A percentile compares a stretch with the other conserved stretches of the same genome.
phyloP scores from a whole-genome alignment of 2,329 filamentous ascomycete species.

The Colletotrichum costaricense region DNA sequence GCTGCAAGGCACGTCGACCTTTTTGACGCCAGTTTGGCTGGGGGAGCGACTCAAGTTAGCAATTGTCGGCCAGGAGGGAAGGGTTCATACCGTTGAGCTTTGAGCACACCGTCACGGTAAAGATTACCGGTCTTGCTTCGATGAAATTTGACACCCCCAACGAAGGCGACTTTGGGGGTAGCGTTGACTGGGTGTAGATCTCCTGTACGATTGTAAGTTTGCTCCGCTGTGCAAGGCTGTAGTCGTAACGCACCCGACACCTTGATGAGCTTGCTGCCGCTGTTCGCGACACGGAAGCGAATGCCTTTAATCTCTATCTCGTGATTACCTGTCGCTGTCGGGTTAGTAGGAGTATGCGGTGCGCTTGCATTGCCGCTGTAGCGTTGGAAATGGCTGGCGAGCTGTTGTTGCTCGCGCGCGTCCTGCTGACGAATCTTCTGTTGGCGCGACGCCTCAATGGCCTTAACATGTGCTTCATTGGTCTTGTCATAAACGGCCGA shows the following conservation, averaged over 20 bases:
- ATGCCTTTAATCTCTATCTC: slow-evolving; percentile 79
- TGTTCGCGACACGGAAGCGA: slow-evolving; percentile 77
- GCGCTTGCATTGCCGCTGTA: slow-evolving; percentile 36
- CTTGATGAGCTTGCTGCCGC: slow-evolving; percentile 85
- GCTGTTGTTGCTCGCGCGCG: slow-evolving; percentile 68
- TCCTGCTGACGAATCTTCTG: slow-evolving; percentile 66
- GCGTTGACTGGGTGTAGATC: slow-evolving; percentile 70
- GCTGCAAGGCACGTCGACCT: slow-evolving; percentile 80
- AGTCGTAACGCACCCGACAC: slow-evolving; percentile 69
- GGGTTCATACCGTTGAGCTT: slow-evolving; percentile 77
- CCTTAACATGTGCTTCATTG: slow-evolving; percentile 73
- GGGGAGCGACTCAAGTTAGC: slow-evolving; percentile 48
- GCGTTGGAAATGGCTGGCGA: slow-evolving; percentile 59
- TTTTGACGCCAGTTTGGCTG: slow-evolving; percentile 70
- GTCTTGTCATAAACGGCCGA: slow-evolving; percentile 82
- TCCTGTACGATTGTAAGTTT: slow-evolving; percentile 52
- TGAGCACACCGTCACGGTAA: slow-evolving; percentile 79
- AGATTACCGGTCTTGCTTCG: slow-evolving; percentile 91
- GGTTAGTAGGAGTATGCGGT: slow-evolving; percentile 43
- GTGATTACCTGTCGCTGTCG: slow-evolving; percentile 55
- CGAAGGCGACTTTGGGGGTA: slow-evolving; percentile 78
- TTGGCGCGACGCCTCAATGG: slow-evolving; percentile 76
- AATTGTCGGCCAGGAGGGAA: slow-evolving; percentile 38
- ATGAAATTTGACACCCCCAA: slow-evolving; percentile 85
- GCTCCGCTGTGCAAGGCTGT: slow-evolving; percentile 37